phyloP scores from a whole-genome alignment of 805 yeast species.

The Alloascoidea africana region DNA sequence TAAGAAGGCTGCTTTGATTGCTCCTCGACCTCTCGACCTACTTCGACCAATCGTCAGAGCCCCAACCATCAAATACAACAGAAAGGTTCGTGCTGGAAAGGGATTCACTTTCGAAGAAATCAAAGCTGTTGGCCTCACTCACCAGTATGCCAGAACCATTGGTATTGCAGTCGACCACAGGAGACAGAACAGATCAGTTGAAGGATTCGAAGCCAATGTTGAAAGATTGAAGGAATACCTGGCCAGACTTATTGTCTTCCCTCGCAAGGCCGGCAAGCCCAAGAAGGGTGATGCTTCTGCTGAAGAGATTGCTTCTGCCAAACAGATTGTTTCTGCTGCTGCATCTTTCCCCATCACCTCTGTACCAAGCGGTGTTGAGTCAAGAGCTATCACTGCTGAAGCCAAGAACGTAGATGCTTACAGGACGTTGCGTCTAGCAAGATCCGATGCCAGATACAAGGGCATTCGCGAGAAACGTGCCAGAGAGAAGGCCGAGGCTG shows the following conservation, averaged over 20 bases:
- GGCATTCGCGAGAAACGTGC: constrained; percentile 99
- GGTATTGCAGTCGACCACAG: constrained; percentile 99
- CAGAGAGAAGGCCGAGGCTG: constrained; percentile 95
- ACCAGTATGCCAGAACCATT: constrained; percentile 93
- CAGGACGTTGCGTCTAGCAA: constrained; percentile 92
- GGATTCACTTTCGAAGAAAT: constrained; percentile 97
- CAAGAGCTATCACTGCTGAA: constrained; percentile 72
- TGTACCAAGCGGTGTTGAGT: constrained; percentile 51
- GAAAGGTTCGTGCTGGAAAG: constrained; percentile 98
- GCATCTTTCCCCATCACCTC: constrained; percentile 88
- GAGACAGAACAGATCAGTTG: constrained; percentile 96
- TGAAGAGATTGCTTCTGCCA: constrained; percentile 47
- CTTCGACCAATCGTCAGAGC: constrained; percentile 98
- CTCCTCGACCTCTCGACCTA: constrained; percentile 95
- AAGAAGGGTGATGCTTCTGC: constrained; percentile 30
- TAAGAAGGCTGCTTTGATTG: constrained; percentile 83
- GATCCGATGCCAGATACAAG: constrained; percentile 83
- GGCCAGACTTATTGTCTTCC: constrained; percentile 91
- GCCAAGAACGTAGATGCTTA: constrained; percentile 66
- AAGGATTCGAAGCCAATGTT: constrained; percentile 88
- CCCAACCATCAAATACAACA: constrained; percentile 98
- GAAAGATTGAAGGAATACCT: constrained; percentile 94
- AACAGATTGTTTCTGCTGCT: constrained; percentile 60
- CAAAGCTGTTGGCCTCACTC: constrained; percentile 90
- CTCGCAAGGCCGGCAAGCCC: constrained; percentile 69